Percentiles rank a stretch among this genome's conserved stretches.
Conservation (phyloP, 495 filamentous ascomycete genomes). For the Aspergillus cavernicola region DNA sequence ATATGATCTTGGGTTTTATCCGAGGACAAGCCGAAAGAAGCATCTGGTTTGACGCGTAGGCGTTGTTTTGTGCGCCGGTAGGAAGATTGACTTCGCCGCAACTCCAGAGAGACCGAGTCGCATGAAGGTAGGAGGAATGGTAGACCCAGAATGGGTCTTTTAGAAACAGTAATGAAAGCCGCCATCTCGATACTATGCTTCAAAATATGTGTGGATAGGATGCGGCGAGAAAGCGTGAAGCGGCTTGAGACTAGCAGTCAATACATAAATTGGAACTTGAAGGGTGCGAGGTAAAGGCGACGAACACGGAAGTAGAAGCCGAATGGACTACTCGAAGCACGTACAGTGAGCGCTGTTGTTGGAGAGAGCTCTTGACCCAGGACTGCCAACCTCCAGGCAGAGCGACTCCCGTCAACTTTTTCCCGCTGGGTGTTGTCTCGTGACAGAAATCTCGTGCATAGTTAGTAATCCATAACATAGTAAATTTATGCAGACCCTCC, state of each 20-base stretch:
- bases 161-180: constrained; percentile 26
- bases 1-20: constrained; percentile 57
- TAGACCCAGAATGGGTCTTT: constrained; percentile 40
- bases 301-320: neutral
- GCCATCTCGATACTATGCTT: constrained; percentile 23
- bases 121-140: constrained; percentile 40
- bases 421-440: neutral
- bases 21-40: constrained; percentile 57
- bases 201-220: neutral
- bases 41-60: constrained; percentile 68
- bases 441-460: neutral
- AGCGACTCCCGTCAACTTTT: neutral
- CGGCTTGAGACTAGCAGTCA: neutral
- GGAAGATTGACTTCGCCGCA: constrained; percentile 62
- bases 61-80: constrained; percentile 67
- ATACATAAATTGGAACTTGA: neutral
- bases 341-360: neutral
- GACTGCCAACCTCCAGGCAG: neutral
- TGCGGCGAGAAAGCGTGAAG: neutral
- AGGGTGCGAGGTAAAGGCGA: neutral
- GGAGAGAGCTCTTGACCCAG: too few relatives aligned
- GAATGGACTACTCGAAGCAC: neutral
- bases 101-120: constrained; percentile 29
- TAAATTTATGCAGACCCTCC: too few relatives aligned
- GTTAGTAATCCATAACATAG: constrained; percentile 1